Evolutionary conservation across 345 rosid genomes (phyloP).

Genomic region (Brassica carinata): DNA sequence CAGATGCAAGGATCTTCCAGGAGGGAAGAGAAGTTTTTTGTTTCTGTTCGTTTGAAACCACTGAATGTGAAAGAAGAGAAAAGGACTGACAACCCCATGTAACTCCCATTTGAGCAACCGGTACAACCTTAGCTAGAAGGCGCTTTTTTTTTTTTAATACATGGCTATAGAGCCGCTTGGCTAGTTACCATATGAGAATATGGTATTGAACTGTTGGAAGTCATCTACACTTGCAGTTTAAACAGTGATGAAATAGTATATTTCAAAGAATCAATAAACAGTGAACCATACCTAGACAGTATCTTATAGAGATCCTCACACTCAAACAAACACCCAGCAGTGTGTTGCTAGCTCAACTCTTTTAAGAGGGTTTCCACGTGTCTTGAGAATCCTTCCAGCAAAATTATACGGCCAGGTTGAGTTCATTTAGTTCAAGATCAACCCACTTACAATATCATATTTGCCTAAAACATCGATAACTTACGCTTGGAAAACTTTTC

Average conservation of each 20-base stretch:
- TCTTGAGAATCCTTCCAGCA: conserved; percentile 89
- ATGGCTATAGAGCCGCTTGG: neutral
- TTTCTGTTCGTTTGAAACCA: neutral
- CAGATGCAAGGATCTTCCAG: neutral
- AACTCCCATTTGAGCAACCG: neutral
- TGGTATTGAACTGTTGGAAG: conserved; percentile 5
- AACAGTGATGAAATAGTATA: neutral
- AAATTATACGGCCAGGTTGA: conserved; percentile 75
- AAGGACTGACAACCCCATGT: neutral
- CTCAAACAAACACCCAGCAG: conserved; percentile 85
- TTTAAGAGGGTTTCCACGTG: conserved; percentile 89
- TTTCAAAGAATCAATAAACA: neutral
- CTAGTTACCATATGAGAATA: neutral
- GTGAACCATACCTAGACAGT: conserved; percentile 59
- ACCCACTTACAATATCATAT: neutral
- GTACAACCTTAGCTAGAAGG: neutral
- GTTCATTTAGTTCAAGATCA: neutral
- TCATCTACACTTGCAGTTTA: neutral
- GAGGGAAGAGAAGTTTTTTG: neutral
- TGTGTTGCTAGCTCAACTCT: conserved; percentile 81
- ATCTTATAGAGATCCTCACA: conserved; percentile 90
- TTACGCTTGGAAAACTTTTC: conserved; percentile 76
- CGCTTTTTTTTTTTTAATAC: neutral
- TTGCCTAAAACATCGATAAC: conserved; percentile 26
- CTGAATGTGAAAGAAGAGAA: neutral